Percentiles rank a stretch among this genome's conserved stretches.
These are phyloP conservation scores for Penicillium subrubescens DNA, from an alignment of 495 filamentous ascomycete genomes.

Conservation along the genomic window DNA sequence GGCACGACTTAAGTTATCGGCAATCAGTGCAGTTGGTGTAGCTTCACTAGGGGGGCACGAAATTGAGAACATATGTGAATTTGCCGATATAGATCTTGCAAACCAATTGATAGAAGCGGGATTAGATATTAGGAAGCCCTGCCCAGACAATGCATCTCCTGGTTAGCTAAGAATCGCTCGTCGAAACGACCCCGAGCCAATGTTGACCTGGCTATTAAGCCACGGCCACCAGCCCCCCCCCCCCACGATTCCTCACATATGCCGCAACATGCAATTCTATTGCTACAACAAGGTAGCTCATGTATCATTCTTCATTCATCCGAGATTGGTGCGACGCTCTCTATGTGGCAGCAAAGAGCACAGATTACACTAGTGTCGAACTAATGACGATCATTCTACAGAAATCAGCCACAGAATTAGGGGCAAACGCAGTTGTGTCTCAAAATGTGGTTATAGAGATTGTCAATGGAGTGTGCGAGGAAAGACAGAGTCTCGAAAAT, in stretches of 20 bases:
- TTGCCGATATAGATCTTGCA: not conserved
- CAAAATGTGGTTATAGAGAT: not conserved
- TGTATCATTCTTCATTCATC: not conserved
- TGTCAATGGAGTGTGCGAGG: not conserved
- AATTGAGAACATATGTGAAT: not conserved
- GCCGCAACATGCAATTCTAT: not conserved
- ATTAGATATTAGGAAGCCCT: not conserved
- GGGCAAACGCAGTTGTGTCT: not conserved
- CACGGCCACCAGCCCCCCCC: not conserved
- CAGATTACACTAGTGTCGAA: not conserved
- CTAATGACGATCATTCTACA: not conserved
- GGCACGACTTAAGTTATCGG: not conserved
- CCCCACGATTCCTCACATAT: not conserved
- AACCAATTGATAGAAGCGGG: not conserved
- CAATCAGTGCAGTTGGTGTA: not conserved
- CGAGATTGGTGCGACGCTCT: not conserved
- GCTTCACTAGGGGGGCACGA: not conserved
- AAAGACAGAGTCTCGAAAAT: not conserved
- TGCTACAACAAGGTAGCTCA: not conserved
- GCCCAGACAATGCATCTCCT: not conserved
- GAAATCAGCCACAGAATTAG: not conserved
- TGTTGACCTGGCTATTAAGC: not conserved
- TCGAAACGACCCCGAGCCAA: not conserved
- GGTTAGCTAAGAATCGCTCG: not conserved
- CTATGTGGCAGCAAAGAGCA: not conserved